phyloP scores from a whole-genome alignment of 2,329 filamentous ascomycete species.

The Hypoxylon sp. region DNA sequence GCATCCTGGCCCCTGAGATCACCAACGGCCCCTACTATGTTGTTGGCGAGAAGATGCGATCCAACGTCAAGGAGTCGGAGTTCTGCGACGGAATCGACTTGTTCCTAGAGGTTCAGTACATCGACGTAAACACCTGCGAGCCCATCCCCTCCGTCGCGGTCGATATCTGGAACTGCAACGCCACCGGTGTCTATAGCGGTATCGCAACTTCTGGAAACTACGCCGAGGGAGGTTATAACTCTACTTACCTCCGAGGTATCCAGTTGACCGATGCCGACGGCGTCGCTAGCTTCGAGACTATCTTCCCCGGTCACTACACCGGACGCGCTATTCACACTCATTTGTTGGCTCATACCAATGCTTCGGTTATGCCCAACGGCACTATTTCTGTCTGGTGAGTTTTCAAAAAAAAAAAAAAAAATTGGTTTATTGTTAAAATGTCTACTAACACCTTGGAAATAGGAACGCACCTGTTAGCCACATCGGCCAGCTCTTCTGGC shows the following conservation, averaged over 20 bases:
- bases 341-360: slow-evolving; percentile 54
- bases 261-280: slow-evolving; percentile 63
- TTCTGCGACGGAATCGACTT: slow-evolving; percentile 60
- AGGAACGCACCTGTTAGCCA: slow-evolving; percentile 51
- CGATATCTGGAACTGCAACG: slow-evolving; percentile 63
- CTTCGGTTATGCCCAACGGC: slow-evolving; percentile 51
- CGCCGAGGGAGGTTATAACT: slow-evolving; percentile 55
- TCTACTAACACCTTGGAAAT: slow-evolving; percentile 3
- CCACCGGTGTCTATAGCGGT: slow-evolving; percentile 60
- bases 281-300: slow-evolving; percentile 64
- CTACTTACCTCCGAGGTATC: slow-evolving; percentile 65
- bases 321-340: slow-evolving; percentile 61
- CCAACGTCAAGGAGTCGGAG: slow-evolving; percentile 61
- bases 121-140: slow-evolving; percentile 64
- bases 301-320: slow-evolving; percentile 61
- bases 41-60: slow-evolving; percentile 62
- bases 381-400: slow-evolving; percentile 51
- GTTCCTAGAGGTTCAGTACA: slow-evolving; percentile 62
- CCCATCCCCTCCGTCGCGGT: slow-evolving; percentile 59
- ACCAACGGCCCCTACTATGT: slow-evolving; percentile 62
- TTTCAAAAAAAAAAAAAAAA: background rate
- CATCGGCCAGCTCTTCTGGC: slow-evolving; percentile 56
- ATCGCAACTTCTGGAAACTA: slow-evolving; percentile 50
- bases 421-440: background rate
- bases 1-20: slow-evolving; percentile 56